Percentiles rank a stretch among this genome's conserved stretches.
These are phyloP conservation scores for Termitomyces sp. DNA, from an alignment of 768 basidiomycete genomes.

Conservation along the genomic window DNA sequence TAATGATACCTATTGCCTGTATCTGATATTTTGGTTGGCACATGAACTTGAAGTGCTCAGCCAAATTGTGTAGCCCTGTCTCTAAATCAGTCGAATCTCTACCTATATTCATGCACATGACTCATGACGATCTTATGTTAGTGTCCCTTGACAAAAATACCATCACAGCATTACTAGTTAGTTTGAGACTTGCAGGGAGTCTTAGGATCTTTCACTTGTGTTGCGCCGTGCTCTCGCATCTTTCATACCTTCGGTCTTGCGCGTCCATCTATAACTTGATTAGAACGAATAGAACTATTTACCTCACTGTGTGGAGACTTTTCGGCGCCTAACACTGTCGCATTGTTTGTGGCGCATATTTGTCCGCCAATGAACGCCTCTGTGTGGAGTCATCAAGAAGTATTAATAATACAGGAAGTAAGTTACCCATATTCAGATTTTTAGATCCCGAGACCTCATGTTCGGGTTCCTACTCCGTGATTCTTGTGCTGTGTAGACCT, in stretches of 20 bases:
- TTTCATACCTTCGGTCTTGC: not conserved
- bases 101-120: not conserved
- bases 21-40: no score
- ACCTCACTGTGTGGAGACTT: not conserved
- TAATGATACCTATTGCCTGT: no score
- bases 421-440: not conserved
- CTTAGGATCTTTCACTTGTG: not conserved
- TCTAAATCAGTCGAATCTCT: not conserved
- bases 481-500: constrained; percentile 1
- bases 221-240: not conserved
- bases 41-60: no score
- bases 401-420: not conserved
- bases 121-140: not conserved
- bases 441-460: not conserved
- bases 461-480: no score
- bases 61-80: not conserved
- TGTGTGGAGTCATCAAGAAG: not conserved
- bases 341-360: constrained; percentile 9
- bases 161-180: no score
- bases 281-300: not conserved
- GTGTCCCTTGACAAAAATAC: not conserved
- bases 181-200: not conserved
- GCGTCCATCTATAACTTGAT: not conserved
- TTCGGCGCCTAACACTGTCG: constrained; percentile 2
- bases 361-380: not conserved